These are phyloP conservation scores for Microcyclosporella mali DNA, from an alignment of 2,329 filamentous ascomycete genomes.

Conservation along the genomic window DNA sequence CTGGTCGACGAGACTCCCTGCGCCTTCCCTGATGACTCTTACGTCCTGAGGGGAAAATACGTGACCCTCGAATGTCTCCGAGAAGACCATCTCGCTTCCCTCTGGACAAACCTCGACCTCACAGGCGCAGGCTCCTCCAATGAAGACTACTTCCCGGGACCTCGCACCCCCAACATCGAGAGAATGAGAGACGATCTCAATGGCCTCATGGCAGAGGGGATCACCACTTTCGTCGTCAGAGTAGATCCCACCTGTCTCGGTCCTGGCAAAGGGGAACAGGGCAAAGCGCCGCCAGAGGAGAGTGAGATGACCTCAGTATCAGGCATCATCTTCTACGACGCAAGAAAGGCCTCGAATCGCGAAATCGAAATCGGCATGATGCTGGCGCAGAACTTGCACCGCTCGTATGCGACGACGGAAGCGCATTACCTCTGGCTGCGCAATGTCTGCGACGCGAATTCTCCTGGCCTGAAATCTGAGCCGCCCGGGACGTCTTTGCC, in stretches of 20 bases:
- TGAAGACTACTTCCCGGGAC: conserved; percentile 36
- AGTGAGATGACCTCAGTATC: conserved; percentile 22
- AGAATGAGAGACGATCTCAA: conserved; percentile 12
- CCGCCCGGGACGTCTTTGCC: conserved; percentile 33
- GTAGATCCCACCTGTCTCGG: conserved; percentile 21
- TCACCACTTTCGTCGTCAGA: conserved; percentile 43
- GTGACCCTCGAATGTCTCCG: conserved; percentile 14
- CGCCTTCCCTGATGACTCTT: conserved; percentile 3
- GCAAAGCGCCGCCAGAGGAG: too few species aligned
- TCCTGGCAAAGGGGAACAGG: background rate
- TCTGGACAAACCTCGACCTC: conserved; percentile 13
- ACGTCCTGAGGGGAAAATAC: conserved; percentile 7
- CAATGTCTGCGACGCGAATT: conserved; percentile 45
- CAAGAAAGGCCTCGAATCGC: conserved; percentile 44
- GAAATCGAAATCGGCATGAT: conserved; percentile 55
- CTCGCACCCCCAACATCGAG: conserved; percentile 21
- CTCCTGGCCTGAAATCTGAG: background rate
- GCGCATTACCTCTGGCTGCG: conserved; percentile 51
- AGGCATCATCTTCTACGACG: conserved; percentile 41
- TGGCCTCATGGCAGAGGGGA: conserved; percentile 6
- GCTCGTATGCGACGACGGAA: conserved; percentile 53
- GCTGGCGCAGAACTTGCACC: conserved; percentile 49
- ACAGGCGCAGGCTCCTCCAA: conserved; percentile 25
- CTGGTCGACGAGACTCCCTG: conserved; percentile 2
- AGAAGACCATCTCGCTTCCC: conserved; percentile 7